A percentile compares a stretch with the other conserved stretches of the same genome.
phyloP scores from a whole-genome alignment of 2,329 filamentous ascomycete species.

The Colletotrichum eleusines region DNA sequence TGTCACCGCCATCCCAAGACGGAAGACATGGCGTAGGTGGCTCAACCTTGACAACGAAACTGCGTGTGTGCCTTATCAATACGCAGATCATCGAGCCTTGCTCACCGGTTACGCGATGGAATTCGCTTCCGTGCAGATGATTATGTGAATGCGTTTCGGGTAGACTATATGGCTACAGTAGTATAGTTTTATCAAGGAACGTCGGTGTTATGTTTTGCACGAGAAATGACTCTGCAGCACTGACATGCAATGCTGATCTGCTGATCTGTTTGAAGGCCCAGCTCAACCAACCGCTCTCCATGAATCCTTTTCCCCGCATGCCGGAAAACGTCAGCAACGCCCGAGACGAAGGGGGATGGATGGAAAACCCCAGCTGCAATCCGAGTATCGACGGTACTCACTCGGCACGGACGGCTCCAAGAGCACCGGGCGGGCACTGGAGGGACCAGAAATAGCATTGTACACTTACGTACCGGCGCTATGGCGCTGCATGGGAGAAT shows the following conservation, averaged over 20 bases:
- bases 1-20: not conserved
- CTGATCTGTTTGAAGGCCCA: not conserved
- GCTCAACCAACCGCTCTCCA: not conserved
- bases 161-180: not conserved
- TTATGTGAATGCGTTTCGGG: no score
- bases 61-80: not conserved
- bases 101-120: no score
- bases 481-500: conserved; percentile 15
- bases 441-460: conserved; percentile 8
- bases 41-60: no score
- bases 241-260: not conserved
- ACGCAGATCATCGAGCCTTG: not conserved
- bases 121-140: not conserved
- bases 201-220: no score
- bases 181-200: not conserved
- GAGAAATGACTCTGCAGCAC: not conserved
- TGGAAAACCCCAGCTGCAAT: conserved; percentile 4
- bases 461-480: not conserved
- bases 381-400: not conserved
- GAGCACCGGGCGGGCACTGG: conserved; percentile 10
- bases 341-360: no score
- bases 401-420: not conserved
- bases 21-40: not conserved
- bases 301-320: not conserved
- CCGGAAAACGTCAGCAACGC: no score